Base-by-base conservation (phyloP, 306 rosid species). In the Astragalus membranaceus region DNA sequence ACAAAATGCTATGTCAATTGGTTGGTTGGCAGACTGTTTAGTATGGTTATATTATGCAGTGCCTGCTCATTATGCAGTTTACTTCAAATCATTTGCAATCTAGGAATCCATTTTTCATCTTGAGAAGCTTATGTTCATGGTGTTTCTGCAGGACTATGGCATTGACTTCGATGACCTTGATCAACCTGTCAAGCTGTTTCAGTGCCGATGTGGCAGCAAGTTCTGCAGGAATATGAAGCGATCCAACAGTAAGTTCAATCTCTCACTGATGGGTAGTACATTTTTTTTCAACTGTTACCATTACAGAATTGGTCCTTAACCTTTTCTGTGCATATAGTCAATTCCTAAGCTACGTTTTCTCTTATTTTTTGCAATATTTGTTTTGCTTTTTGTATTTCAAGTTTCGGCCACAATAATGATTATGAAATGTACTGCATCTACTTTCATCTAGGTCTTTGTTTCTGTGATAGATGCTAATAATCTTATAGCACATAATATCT, bases 181-280 rank as follows among this genome's bases (percentile, higher is more conserved):
- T 79, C 81, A 82, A 32, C 88, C 82, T 67, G 43, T 85, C 12
- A 84, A 83, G 85, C 72, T 79, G 20, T 91, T 91, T 67, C 77
- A 64, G 44, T 94, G 97, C 79, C 81, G 26, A 77, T 94, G 99
- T 84, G 95, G 96, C 78, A 94, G 99, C 77, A 86, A 83, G 75
- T 91, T 91, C 85, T 94, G 97, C 83, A 80, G 97, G 85, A 81
- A 84, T 73, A 87, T 86, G 86, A 87, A 83, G 84, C 86, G 97
- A 11, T 57, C 78, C 33, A 84, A 55, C 50, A 83, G 96, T 87
- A 86, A 80, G 97, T 81, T 69, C 60, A 65, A 46, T 64, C 12
- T 68, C 32, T 54, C n/a, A 10, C 20, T n/a, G 37, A 8, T 73
- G 20, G 4, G 42, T 17, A 56, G 46, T 59, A 41, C 46, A 47